These are phyloP conservation scores for Peronospora farinosa DNA, from an alignment of 352 stramenopile species.

Conservation along the genomic window DNA sequence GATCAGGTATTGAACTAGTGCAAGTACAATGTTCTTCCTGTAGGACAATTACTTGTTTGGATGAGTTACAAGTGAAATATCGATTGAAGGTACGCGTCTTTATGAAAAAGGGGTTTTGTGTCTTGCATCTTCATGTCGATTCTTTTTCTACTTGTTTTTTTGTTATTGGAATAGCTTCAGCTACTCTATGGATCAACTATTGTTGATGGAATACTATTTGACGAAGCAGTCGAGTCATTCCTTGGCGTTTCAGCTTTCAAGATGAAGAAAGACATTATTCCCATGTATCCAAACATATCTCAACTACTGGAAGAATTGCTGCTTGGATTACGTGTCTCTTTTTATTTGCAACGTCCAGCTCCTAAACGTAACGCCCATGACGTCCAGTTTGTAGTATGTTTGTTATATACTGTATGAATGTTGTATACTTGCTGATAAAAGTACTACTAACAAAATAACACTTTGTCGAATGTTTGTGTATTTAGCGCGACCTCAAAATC, in stretches of 20 bases:
- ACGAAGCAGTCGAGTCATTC: slow-evolving; percentile 38
- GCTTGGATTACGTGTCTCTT: slow-evolving; percentile 41
- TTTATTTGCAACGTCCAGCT: slow-evolving; percentile 36
- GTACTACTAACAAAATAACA: too few species aligned
- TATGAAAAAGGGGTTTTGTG: too few species aligned
- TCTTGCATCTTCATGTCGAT: neutral
- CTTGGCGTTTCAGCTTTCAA: slow-evolving; percentile 28
- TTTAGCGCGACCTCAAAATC: slow-evolving; percentile 49
- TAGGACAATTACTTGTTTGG: slow-evolving; percentile 5
- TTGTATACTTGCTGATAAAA: too few species aligned
- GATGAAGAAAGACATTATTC: slow-evolving; percentile 29
- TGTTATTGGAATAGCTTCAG: slow-evolving; percentile 30
- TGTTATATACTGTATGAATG: too few species aligned
- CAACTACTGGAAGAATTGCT: slow-evolving; percentile 46
- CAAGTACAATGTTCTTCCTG: slow-evolving; percentile 33
- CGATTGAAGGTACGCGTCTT: slow-evolving; percentile 33
- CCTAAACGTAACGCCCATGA: slow-evolving; percentile 15
- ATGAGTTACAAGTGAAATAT: slow-evolving; percentile 44
- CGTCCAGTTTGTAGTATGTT: slow-evolving; percentile 31
- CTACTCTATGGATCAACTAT: slow-evolving; percentile 29
- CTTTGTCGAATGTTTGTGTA: too few species aligned
- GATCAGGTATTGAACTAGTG: slow-evolving; percentile 8
- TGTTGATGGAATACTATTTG: slow-evolving; percentile 43
- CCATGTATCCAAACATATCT: slow-evolving; percentile 34
- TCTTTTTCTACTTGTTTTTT: too few species aligned